These are phyloP conservation scores for Cercospora sp. DNA, from an alignment of 2,329 filamentous ascomycete species.

Conservation along the genomic window DNA sequence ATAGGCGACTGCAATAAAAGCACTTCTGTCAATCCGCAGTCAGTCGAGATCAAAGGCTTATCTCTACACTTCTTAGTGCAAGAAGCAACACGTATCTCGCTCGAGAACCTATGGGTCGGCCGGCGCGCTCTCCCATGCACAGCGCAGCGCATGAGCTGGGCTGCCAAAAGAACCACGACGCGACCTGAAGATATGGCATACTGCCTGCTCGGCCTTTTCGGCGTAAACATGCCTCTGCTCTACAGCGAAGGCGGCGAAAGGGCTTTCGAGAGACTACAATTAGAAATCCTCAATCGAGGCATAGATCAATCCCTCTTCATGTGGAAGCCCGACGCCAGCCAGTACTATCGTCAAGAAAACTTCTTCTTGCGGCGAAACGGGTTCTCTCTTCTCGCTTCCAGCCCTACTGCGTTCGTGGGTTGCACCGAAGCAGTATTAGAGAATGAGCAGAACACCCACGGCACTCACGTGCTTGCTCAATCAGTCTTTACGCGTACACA, in stretches of 20 bases:
- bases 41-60: neutral
- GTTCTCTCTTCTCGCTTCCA: neutral
- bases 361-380: neutral
- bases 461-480: neutral
- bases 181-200: constrained; percentile 50
- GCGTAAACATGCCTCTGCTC: constrained; percentile 42
- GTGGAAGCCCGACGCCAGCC: constrained; percentile 7
- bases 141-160: constrained; percentile 30
- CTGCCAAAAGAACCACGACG: constrained; percentile 18
- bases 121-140: neutral
- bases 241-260: constrained; percentile 22
- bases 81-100: neutral
- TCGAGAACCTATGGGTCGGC: neutral
- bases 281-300: constrained; percentile 17
- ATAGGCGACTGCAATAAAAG: neutral
- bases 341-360: neutral
- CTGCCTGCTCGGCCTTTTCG: constrained; percentile 50
- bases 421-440: neutral
- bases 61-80: neutral
- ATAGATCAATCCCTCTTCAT: constrained; percentile 14
- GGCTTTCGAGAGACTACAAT: constrained; percentile 21
- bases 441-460: neutral
- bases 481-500: neutral
- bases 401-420: neutral
- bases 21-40: neutral